Percentiles rank a stretch among this genome's conserved stretches.
Evolutionary conservation across 495 filamentous ascomycete species (phyloP).

Genomic region (Collariella sp.): DNA sequence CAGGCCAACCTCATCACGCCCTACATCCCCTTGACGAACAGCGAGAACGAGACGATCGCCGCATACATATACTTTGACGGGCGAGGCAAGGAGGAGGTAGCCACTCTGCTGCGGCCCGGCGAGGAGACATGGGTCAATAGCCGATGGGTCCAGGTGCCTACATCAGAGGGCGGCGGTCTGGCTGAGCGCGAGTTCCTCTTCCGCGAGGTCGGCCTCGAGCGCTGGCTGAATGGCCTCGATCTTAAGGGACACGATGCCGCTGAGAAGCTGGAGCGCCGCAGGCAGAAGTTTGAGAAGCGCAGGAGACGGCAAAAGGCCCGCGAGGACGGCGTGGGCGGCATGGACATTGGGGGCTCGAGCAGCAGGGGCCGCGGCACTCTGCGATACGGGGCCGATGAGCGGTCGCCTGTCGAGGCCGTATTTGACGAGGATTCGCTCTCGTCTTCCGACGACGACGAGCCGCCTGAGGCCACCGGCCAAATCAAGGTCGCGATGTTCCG

Average conservation of each 20-base stretch:
- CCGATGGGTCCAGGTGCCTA: slow-evolving; percentile 89
- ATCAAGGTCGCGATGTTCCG: slow-evolving; percentile 97
- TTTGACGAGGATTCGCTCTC: slow-evolving; percentile 66
- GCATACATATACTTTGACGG: slow-evolving; percentile 99
- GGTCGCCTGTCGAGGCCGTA: slow-evolving; percentile 62
- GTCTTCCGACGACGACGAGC: slow-evolving; percentile 80
- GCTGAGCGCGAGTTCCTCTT: slow-evolving; percentile 97
- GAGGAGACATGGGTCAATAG: slow-evolving; percentile 99
- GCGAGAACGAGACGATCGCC: slow-evolving; percentile 90
- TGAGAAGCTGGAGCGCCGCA: slow-evolving; percentile 77
- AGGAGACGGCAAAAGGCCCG: slow-evolving; percentile 55
- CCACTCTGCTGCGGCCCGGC: slow-evolving; percentile 81
- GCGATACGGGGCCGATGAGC: slow-evolving; percentile 65
- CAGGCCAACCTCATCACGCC: slow-evolving; percentile 58
- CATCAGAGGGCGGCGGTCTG: slow-evolving; percentile 83
- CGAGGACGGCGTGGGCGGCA: slow-evolving; percentile 40
- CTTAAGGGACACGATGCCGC: slow-evolving; percentile 77
- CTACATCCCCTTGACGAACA: slow-evolving; percentile 81
- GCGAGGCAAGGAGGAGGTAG: slow-evolving; percentile 89
- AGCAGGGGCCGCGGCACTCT: slow-evolving; percentile 47
- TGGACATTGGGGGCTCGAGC: slow-evolving; percentile 38
- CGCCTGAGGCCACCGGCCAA: slow-evolving; percentile 89
- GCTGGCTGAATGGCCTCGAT: slow-evolving; percentile 92
- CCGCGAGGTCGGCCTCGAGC: slow-evolving; percentile 89
- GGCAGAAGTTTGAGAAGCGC: slow-evolving; percentile 82